A percentile compares a stretch with the other conserved stretches of the same genome.
Conservation (phyloP, 176 grass and related monocot genomes). For the Oryza coarctata region DNA sequence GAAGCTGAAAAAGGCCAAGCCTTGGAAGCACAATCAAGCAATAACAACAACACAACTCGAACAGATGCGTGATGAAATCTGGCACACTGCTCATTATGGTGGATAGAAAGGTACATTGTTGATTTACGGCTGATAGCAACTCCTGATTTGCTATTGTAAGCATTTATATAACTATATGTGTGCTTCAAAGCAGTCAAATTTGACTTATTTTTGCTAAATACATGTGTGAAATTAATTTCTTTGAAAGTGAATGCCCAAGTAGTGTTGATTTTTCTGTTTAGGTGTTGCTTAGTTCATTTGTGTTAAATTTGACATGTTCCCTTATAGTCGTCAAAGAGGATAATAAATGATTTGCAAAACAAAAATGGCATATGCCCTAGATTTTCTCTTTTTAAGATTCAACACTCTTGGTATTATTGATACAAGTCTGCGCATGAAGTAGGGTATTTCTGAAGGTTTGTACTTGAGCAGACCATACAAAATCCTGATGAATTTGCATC, state of each 20-base stretch:
- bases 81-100: slow-evolving; percentile 96
- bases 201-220: slow-evolving; percentile 23
- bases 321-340: not conserved
- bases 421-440: not conserved
- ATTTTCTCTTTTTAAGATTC: slow-evolving; percentile 1
- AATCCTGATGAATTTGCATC: not conserved
- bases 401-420: not conserved
- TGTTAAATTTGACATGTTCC: slow-evolving; percentile 13
- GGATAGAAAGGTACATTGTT: slow-evolving; percentile 69
- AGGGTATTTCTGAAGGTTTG: not conserved
- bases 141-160: slow-evolving; percentile 2
- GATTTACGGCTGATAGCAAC: not conserved
- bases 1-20: slow-evolving; percentile 72
- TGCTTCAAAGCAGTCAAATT: not conserved
- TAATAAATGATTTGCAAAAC: not conserved
- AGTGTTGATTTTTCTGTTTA: slow-evolving; percentile 21
- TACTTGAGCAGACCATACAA: not conserved
- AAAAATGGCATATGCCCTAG: not conserved
- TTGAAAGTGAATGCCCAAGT: slow-evolving; percentile 13
- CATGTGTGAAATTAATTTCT: not conserved
- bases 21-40: slow-evolving; percentile 80
- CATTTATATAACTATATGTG: slow-evolving; percentile 10
- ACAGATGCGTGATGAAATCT: slow-evolving; percentile 95
- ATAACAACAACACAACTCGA: slow-evolving; percentile 63
- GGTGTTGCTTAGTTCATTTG: not conserved